phyloP scores from a whole-genome alignment of 371 early-diverging fungal genomes.

The Polyrhizophydium stewartii region DNA sequence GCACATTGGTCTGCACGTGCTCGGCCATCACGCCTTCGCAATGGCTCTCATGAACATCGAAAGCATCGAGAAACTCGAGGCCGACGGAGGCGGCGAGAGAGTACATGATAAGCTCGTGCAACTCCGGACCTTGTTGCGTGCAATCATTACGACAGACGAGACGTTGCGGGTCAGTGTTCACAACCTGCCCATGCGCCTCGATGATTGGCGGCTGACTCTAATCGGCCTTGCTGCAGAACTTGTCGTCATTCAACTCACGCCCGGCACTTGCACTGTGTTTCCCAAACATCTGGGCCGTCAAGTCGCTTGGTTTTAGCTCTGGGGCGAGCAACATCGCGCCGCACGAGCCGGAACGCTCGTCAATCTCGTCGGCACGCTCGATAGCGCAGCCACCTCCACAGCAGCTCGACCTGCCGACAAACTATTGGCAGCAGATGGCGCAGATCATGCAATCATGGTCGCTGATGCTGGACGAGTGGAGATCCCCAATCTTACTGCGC shows the following conservation, averaged over 20 bases:
- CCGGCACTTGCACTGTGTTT: background rate
- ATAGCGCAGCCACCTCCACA: background rate
- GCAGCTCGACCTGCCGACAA: slow-evolving; percentile 3
- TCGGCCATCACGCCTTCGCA: slow-evolving; percentile 59
- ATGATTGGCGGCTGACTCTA: no score
- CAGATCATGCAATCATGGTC: slow-evolving; percentile 21
- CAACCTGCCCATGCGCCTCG: no score
- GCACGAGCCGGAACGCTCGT: no score
- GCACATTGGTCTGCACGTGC: slow-evolving; percentile 55
- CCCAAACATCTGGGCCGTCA: slow-evolving; percentile 1
- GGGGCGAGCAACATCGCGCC: background rate
- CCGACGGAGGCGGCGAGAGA: slow-evolving; percentile 43
- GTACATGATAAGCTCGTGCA: slow-evolving; percentile 62
- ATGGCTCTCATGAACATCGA: slow-evolving; percentile 49
- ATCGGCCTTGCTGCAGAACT: no score
- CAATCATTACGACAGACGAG: no score
- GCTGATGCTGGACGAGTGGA: slow-evolving; percentile 25
- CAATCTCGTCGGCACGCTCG: no score
- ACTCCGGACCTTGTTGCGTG: slow-evolving; percentile 62
- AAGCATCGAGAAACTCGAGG: slow-evolving; percentile 30
- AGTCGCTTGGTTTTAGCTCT: no score
- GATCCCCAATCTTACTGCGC: slow-evolving; percentile 25
- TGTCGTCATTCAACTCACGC: slow-evolving; percentile 30
- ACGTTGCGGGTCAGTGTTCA: no score
- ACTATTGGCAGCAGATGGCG: slow-evolving; percentile 31